Evolutionary conservation across 192 early-diverging fungal genomes (phyloP).

Genomic region (Gigaspora rosea): DNA sequence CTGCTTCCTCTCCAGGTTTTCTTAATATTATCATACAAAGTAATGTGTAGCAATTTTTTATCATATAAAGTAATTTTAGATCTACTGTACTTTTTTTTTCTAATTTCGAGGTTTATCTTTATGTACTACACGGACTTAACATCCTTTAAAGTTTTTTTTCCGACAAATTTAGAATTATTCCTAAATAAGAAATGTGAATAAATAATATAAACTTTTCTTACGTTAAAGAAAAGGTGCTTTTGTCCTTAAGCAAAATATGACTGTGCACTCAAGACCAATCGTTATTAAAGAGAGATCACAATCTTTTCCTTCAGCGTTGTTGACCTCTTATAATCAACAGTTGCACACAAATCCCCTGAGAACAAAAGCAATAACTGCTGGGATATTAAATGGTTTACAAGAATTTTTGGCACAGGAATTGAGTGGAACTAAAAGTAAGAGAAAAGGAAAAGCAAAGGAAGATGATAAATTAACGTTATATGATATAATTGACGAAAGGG

Average conservation of each 20-base stretch:
- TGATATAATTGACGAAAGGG: slow-evolving; percentile 58
- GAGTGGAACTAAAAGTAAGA: slow-evolving; percentile 43
- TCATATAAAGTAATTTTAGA: too few relatives aligned
- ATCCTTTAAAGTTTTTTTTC: too few relatives aligned
- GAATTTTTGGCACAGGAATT: slow-evolving; percentile 73
- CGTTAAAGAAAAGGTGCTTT: too few relatives aligned
- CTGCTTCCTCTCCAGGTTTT: too few relatives aligned
- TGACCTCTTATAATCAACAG: slow-evolving; percentile 62
- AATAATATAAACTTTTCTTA: too few relatives aligned
- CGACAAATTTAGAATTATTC: too few relatives aligned
- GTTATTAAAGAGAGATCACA: slow-evolving; percentile 19
- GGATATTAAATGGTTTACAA: slow-evolving; percentile 74
- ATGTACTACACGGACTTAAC: too few relatives aligned
- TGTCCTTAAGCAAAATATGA: slow-evolving; percentile 39
- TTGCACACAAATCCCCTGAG: slow-evolving; percentile 68
- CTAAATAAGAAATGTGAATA: too few relatives aligned
- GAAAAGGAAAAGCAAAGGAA: slow-evolving; percentile 40
- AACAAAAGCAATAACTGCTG: slow-evolving; percentile 81
- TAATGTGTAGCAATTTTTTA: too few relatives aligned
- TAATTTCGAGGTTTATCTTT: too few relatives aligned
- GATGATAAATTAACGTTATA: slow-evolving; percentile 1
- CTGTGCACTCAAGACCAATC: slow-evolving; percentile 47
- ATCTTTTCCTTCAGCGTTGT: slow-evolving; percentile 41
- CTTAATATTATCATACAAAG: too few relatives aligned
- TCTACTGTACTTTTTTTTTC: too few relatives aligned